A percentile compares a stretch with the other conserved stretches of the same genome.
Conservation (phyloP, 1,139 yeast genomes). For the Scheffersomyces segobiensis region DNA sequence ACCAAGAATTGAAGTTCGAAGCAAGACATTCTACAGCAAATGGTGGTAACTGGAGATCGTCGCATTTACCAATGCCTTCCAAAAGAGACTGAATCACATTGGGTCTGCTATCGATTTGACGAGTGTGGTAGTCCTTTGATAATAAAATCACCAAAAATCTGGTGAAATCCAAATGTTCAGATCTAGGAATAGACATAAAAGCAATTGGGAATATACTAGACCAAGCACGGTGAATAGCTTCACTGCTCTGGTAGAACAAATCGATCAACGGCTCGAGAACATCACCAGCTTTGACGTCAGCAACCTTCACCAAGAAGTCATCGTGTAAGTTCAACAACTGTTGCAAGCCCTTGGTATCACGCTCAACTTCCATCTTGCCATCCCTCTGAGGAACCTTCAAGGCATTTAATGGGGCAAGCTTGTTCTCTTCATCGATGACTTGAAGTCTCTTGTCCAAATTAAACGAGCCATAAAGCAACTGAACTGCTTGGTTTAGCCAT, state of each 20-base stretch:
- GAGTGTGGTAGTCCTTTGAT: slow-evolving; percentile 86
- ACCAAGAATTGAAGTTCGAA: slow-evolving; percentile 87
- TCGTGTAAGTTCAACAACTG: slow-evolving; percentile 52
- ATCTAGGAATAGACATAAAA: slow-evolving; percentile 67
- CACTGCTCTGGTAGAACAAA: slow-evolving; percentile 79
- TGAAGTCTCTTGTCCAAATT: slow-evolving; percentile 49
- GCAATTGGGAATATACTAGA: slow-evolving; percentile 78
- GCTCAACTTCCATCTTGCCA: slow-evolving; percentile 26
- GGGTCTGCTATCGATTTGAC: slow-evolving; percentile 85
- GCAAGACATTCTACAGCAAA: slow-evolving; percentile 90
- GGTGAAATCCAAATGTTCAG: slow-evolving; percentile 82
- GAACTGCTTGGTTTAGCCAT: slow-evolving; percentile 94
- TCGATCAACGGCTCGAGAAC: slow-evolving; percentile 74
- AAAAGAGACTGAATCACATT: slow-evolving; percentile 84
- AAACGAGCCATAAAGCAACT: slow-evolving; percentile 78
- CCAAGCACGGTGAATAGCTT: slow-evolving; percentile 86
- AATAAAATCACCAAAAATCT: slow-evolving; percentile 75
- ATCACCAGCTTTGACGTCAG: slow-evolving; percentile 55
- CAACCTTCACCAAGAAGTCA: slow-evolving; percentile 46
- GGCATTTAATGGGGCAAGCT: slow-evolving; percentile 54
- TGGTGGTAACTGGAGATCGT: slow-evolving; percentile 84
- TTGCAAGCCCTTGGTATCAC: slow-evolving; percentile 14
- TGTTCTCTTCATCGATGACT: slow-evolving; percentile 50
- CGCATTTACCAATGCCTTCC: slow-evolving; percentile 76
- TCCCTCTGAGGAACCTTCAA: slow-evolving; percentile 24